Percentiles rank a stretch among this genome's conserved stretches.
These are phyloP conservation scores for Mesotaenium endlicherianum DNA, from an alignment of 139 green algal species.

Conservation along the genomic window DNA sequence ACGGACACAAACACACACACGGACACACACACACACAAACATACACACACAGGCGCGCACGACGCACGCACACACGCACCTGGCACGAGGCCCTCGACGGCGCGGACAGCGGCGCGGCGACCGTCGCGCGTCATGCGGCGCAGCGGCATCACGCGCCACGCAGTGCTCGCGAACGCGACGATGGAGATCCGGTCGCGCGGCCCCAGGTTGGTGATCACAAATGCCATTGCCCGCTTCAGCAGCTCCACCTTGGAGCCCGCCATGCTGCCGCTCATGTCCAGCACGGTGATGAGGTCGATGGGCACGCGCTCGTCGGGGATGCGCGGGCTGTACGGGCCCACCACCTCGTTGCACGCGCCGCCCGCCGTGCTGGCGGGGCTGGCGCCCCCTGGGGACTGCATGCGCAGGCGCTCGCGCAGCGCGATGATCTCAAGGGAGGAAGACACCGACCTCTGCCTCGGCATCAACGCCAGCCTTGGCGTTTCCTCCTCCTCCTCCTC, in stretches of 20 bases:
- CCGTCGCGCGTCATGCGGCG: neutral
- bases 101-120: neutral
- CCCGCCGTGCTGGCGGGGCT: too few species aligned
- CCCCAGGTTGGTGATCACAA: conserved; percentile 10
- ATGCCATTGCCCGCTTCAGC: conserved; percentile 17
- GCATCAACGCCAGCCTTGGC: too few species aligned
- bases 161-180: conserved; percentile 19
- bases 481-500: too few species aligned
- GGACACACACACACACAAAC: too few species aligned
- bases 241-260: conserved; percentile 6
- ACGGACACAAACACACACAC: too few species aligned
- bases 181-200: conserved; percentile 30
- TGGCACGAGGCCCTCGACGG: neutral
- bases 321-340: neutral
- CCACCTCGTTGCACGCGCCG: too few species aligned
- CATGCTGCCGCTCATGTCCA: conserved; percentile 41
- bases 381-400: too few species aligned
- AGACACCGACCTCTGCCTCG: too few species aligned
- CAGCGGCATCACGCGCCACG: neutral
- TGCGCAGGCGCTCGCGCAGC: too few species aligned
- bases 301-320: neutral
- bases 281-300: conserved; percentile 27
- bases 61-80: too few species aligned
- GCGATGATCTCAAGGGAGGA: too few species aligned
- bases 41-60: too few species aligned